phyloP scores from a whole-genome alignment of 768 basidiomycete genomes.

The Sarcomyxa edulis region DNA sequence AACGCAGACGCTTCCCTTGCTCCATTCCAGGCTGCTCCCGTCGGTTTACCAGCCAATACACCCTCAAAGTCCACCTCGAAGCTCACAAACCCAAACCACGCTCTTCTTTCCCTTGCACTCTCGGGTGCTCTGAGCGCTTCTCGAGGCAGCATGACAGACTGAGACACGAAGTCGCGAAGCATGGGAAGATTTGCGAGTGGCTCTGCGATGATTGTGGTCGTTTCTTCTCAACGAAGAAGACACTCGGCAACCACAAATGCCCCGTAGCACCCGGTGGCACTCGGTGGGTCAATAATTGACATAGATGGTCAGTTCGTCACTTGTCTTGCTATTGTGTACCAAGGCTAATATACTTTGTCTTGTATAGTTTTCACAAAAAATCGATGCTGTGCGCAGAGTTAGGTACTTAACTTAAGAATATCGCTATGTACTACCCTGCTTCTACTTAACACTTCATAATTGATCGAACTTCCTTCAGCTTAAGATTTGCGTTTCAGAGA shows the following conservation, averaged over 20 bases:
- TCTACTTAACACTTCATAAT: too few species aligned
- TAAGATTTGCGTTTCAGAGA: too few species aligned
- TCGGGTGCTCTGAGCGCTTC: constrained; percentile 51
- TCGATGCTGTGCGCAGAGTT: too few species aligned
- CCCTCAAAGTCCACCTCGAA: constrained; percentile 49
- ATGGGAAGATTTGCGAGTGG: constrained; percentile 52
- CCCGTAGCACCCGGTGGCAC: constrained; percentile 44
- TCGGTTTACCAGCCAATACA: constrained; percentile 49
- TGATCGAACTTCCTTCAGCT: too few species aligned
- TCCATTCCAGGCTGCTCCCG: constrained; percentile 40
- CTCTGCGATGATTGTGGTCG: constrained; percentile 44
- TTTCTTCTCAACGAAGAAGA: constrained; percentile 50
- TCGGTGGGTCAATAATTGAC: constrained; percentile 37
- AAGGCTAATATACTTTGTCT: too few species aligned
- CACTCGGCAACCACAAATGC: constrained; percentile 51
- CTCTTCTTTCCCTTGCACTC: constrained; percentile 41
- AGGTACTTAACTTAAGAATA: too few species aligned
- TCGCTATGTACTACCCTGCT: too few species aligned
- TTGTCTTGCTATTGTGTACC: too few species aligned
- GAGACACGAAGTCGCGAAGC: constrained; percentile 54
- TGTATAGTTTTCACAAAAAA: too few species aligned
- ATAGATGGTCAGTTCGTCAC: too few species aligned
- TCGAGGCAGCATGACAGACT: constrained; percentile 53
- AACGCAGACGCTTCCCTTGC: constrained; percentile 38
- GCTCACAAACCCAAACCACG: constrained; percentile 50